These are phyloP conservation scores for Aspergillus tamarii DNA, from an alignment of 2,329 filamentous ascomycete genomes.

Conservation along the genomic window DNA sequence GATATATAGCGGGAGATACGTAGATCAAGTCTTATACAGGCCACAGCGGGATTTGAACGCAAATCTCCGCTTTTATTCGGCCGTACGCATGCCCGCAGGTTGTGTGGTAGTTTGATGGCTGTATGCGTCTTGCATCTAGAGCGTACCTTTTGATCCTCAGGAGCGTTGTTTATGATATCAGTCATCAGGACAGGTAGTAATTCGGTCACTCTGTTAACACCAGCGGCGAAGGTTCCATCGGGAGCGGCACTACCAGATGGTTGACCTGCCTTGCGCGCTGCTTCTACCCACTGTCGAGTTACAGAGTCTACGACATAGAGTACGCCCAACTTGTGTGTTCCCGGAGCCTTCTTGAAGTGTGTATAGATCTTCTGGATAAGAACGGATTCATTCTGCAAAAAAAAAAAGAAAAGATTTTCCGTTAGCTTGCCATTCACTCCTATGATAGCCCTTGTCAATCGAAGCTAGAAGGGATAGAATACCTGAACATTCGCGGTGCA, in stretches of 20 bases:
- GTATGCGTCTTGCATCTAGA: conserved; percentile 39
- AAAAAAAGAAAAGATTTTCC: conserved; percentile 19
- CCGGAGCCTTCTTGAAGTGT: conserved; percentile 92
- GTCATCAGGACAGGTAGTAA: conserved; percentile 91
- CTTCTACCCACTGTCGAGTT: conserved; percentile 97
- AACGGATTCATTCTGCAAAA: conserved; percentile 80
- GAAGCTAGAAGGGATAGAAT: conserved; percentile 33
- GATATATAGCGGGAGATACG: conserved; percentile 31
- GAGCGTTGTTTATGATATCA: conserved; percentile 86
- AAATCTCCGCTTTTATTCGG: conserved; percentile 29
- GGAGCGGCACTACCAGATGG: conserved; percentile 76
- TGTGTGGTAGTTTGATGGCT: conserved; percentile 32
- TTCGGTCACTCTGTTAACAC: conserved; percentile 95
- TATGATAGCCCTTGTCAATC: neutral
- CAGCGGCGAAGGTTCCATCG: conserved; percentile 91
- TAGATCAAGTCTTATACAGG: conserved; percentile 26
- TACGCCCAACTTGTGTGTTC: conserved; percentile 96
- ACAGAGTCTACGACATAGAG: conserved; percentile 99
- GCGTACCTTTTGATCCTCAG: conserved; percentile 96
- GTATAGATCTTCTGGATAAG: conserved; percentile 96
- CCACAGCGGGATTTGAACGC: conserved; percentile 32
- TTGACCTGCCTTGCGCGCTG: conserved; percentile 84
- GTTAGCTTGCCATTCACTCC: conserved; percentile 26
- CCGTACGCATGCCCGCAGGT: conserved; percentile 33
- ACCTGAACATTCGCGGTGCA: conserved; percentile 92